Conservation (phyloP, 73 alveolate genomes). For the Symbiodinium natans region DNA sequence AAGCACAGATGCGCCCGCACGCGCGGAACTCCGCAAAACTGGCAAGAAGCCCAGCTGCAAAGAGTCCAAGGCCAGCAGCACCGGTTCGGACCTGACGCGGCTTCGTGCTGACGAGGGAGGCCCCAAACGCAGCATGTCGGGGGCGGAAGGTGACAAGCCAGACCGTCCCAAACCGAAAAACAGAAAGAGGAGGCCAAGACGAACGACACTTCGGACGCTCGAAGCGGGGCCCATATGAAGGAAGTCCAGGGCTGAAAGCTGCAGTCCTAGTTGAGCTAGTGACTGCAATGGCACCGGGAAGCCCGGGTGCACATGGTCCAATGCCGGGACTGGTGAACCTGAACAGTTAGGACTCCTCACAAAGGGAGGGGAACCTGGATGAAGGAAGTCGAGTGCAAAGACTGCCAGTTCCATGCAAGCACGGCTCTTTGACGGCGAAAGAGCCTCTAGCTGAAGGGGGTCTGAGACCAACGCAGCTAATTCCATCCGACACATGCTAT, state of each 20-base stretch:
- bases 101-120: background rate
- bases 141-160: conserved; percentile 3
- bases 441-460: background rate
- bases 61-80: background rate
- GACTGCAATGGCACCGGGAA: background rate
- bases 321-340: background rate
- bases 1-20: background rate
- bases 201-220: background rate
- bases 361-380: background rate
- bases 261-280: background rate
- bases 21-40: background rate
- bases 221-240: background rate
- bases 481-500: background rate
- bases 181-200: background rate
- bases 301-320: background rate
- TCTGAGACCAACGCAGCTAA: background rate
- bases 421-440: background rate
- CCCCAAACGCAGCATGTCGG: conserved; percentile 18
- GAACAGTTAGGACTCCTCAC: background rate
- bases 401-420: background rate
- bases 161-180: conserved; percentile 37
- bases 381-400: background rate
- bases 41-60: background rate
- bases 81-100: background rate
- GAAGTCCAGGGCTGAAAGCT: background rate